Conservation (phyloP, 345 rosid species). For the Hevea brasiliensis region DNA sequence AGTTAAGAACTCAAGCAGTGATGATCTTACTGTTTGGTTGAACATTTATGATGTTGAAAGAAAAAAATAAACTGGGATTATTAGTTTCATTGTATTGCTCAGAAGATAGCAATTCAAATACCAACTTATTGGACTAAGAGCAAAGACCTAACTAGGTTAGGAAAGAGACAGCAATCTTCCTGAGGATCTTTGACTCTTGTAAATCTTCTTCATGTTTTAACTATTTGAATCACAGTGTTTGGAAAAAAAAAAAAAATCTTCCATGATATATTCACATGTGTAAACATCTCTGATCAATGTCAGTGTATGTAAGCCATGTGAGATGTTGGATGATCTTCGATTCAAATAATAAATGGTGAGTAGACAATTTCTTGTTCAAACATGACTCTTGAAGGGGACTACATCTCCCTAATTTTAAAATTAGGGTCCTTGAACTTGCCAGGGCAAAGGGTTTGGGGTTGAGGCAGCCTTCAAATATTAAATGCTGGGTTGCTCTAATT, state of each 20-base stretch:
- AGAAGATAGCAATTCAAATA: no score
- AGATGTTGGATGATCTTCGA: conserved; percentile 36
- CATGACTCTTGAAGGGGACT: conserved; percentile 37
- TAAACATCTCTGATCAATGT: conserved; percentile 33
- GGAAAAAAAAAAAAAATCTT: background rate
- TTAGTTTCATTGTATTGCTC: no score
- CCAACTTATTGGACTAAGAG: conserved; percentile 21
- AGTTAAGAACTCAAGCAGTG: no score
- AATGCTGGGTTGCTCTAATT: conserved; percentile 17
- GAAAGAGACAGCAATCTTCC: conserved; percentile 18
- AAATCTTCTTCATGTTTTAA: conserved; percentile 4
- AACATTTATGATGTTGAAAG: no score
- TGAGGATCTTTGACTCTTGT: conserved; percentile 41
- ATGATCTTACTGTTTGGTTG: no score
- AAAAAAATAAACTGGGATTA: no score
- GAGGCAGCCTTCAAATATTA: conserved; percentile 7
- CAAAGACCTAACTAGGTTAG: background rate
- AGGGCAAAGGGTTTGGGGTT: background rate
- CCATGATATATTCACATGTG: conserved; percentile 16
- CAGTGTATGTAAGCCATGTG: conserved; percentile 41
- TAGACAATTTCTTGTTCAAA: conserved; percentile 29
- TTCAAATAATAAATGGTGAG: conserved; percentile 37
- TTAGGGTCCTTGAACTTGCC: conserved; percentile 13
- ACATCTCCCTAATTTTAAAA: conserved; percentile 18
- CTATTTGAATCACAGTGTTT: conserved; percentile 22